These are phyloP conservation scores for Fraxinus velutina DNA, from an alignment of 305 asterid species.

Conservation along the genomic window DNA sequence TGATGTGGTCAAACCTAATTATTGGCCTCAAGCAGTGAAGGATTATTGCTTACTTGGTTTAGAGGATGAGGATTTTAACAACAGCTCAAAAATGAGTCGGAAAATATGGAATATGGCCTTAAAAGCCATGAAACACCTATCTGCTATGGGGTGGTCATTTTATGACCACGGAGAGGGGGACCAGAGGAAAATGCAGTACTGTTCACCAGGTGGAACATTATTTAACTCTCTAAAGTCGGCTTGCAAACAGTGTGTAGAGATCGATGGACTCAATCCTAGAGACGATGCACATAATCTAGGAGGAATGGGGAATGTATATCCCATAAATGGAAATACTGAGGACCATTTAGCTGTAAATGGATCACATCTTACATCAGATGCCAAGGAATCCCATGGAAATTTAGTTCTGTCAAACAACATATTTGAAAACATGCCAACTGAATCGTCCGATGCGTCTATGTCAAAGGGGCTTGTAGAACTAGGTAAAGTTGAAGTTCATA, in stretches of 20 bases:
- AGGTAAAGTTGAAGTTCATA: constrained; percentile 25
- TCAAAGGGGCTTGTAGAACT: constrained; percentile 24
- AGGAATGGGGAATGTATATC: constrained; percentile 10
- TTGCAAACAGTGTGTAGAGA: constrained; percentile 41
- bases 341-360: constrained; percentile 19
- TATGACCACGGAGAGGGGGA: constrained; percentile 13
- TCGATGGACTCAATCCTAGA: constrained; percentile 14
- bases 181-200: constrained; percentile 38
- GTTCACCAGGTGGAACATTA: constrained; percentile 45
- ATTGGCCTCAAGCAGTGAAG: constrained; percentile 56
- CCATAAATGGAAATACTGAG: constrained; percentile 20
- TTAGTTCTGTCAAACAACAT: constrained; percentile 6
- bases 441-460: constrained; percentile 23
- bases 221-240: constrained; percentile 52
- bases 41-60: constrained; percentile 30
- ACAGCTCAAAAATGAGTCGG: not conserved
- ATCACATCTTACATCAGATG: constrained; percentile 30
- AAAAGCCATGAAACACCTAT: constrained; percentile 63
- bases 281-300: constrained; percentile 15
- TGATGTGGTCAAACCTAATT: constrained; percentile 34
- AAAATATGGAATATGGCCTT: constrained; percentile 1
- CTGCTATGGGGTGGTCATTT: constrained; percentile 57
- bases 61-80: not conserved
- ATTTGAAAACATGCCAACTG: constrained; percentile 14
- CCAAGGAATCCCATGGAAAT: constrained; percentile 26